phyloP scores from a whole-genome alignment of 2,329 filamentous ascomycete species.

The Monosporascus sp. region DNA sequence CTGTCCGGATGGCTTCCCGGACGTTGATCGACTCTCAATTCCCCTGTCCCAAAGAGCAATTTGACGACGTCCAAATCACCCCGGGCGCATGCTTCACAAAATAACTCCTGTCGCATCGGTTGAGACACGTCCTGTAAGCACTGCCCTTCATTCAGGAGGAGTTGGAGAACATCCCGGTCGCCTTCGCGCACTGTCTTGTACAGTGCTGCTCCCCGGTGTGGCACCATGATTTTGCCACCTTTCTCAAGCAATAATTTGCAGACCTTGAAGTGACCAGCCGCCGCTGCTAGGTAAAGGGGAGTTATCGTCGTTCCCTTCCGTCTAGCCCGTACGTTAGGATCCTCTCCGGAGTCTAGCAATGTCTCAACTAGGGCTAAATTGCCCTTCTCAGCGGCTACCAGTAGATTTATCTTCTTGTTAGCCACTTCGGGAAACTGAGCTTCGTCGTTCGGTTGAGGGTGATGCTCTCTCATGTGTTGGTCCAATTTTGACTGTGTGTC shows the following conservation, averaged over 20 bases:
- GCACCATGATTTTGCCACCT: neutral
- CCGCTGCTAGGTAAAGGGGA: neutral
- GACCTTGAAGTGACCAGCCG: neutral
- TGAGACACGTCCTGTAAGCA: neutral
- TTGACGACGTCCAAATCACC: conserved; percentile 8
- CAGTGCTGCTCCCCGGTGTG: neutral
- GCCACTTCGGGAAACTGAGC: neutral
- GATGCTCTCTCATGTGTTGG: neutral
- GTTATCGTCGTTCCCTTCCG: no score
- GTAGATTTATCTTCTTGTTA: neutral
- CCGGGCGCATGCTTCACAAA: conserved; percentile 5
- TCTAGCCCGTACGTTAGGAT: neutral
- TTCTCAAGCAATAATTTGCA: neutral
- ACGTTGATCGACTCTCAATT: neutral
- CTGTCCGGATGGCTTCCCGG: conserved; percentile 4
- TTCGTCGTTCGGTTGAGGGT: neutral
- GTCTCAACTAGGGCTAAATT: neutral
- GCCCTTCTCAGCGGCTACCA: neutral
- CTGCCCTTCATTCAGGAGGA: neutral
- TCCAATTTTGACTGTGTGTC: neutral
- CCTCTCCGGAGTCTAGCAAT: neutral
- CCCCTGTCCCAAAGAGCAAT: neutral
- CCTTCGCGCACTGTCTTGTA: neutral
- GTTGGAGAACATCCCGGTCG: neutral
- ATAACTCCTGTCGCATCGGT: neutral